Conservation (phyloP, 139 green algal species). For the Eudorina sp. region DNA sequence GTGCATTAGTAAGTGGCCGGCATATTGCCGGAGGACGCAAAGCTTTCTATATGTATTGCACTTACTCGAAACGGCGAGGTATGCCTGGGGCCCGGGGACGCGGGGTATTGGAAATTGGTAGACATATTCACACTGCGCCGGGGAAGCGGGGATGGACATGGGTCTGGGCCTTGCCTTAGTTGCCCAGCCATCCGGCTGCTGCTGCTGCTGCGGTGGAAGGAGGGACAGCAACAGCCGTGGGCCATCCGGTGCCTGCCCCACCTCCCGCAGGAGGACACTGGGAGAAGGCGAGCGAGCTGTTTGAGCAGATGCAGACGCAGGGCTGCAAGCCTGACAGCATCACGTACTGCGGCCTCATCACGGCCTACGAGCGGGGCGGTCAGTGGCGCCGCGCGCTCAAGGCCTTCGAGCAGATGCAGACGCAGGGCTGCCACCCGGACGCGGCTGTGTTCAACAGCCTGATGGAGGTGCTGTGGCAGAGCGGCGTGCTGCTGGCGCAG, state of each 20-base stretch:
- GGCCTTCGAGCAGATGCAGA: constrained; percentile 81
- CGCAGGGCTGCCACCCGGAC: constrained; percentile 71
- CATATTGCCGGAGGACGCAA: too few relatives aligned
- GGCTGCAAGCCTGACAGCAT: constrained; percentile 82
- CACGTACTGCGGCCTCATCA: constrained; percentile 84
- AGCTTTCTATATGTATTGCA: too few relatives aligned
- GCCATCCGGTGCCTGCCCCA: background rate
- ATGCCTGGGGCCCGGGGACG: too few relatives aligned
- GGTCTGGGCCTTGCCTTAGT: too few relatives aligned
- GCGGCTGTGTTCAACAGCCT: constrained; percentile 72
- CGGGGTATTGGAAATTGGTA: too few relatives aligned
- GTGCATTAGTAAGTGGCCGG: too few relatives aligned
- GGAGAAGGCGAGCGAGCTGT: constrained; percentile 82
- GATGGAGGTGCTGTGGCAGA: constrained; percentile 73
- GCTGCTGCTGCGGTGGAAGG: too few relatives aligned
- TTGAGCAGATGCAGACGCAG: constrained; percentile 82
- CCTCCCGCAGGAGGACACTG: constrained; percentile 76
- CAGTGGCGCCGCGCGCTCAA: constrained; percentile 74
- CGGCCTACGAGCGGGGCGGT: constrained; percentile 72
- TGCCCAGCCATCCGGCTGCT: too few relatives aligned
- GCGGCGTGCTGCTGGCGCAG: constrained; percentile 70
- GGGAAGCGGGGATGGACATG: too few relatives aligned
- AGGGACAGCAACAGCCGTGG: background rate
- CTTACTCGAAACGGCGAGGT: too few relatives aligned
- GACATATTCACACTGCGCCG: too few relatives aligned